Evolutionary conservation across 345 rosid species (phyloP), one percentile per base, ranked within the genome.

Genomic region (Gossypium stocksii): DNA sequence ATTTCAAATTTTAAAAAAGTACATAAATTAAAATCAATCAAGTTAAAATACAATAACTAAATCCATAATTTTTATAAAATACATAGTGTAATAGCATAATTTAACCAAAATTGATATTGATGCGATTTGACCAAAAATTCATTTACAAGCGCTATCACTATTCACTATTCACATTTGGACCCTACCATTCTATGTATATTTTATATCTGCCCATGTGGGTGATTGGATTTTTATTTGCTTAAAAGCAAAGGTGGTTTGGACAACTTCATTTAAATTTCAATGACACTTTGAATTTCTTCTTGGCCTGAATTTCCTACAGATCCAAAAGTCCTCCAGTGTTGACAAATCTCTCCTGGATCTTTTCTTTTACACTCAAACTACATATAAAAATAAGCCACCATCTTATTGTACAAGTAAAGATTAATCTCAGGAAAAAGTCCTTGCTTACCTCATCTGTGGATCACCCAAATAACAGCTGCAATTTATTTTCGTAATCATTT

Each of bases 191-290:
- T 13, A 23, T 58, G 29, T 20, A 70, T 53, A 34, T 5, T 34
- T 66, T 22, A 11, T 44, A 46, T 23, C 41, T 46, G 53, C 38
- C 71, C 71, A 66, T 22, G 53, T 66, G 70, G 52, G 70, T 41
- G 17, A 62, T 62, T 5, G 41, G 1, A 34, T 34, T 34, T 34
- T 4, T 34, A 51, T 51, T 66, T 45, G 70, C 70, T 66, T 45
- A 0, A 15, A 67, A 67, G 71, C 20, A 44, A 29, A 16, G 12
- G 54, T 17, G 5, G n/a, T 44, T 44, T 66, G 16, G 34, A 44
- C 4, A 45, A 20, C 10, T 20, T 66, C 27, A n/a, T 58, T 45
- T 45, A 20, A 4, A 11, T 44, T 44, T 10, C 12, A 25, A 43
- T 12, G 52, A 65, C 6, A 7, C 10, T 66, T 66, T 66, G 11